Evolutionary conservation across 225 moss, liverwort and hornwort species (phyloP), one percentile per base, ranked within the genome.

Genomic region (Polytrichum formosum): DNA sequence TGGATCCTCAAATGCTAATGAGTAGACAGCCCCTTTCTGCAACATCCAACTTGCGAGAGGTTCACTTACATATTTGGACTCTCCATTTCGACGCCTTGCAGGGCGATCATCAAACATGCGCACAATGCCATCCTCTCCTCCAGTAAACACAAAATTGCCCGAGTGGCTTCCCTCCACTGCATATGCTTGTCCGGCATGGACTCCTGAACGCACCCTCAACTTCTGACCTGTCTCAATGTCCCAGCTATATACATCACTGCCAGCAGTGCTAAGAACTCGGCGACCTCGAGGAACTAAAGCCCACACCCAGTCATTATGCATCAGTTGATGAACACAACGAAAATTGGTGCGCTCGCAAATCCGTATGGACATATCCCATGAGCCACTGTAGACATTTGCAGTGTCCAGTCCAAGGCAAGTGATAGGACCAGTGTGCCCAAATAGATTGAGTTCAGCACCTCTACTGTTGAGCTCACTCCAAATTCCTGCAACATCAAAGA

Each of bases 281-380:
- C 81, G 89, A 18, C 94, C 94, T 26, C 91, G 83, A 23, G 83
- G 80, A 53, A 84, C 94, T 67, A 98, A 85, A 35, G 94, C 87
- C 97, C 97, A 98, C 22, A 94, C 91, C 97, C 97, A 98, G 64
- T 98, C 97, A 72, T 80, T 90, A 78, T 98, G 97, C 83, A 87
- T 64, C 22, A 91, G 72, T 26, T 74, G 83, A 46, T 70, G 71
- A 5, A 68, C 64, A 46, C 85, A 88, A 65, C 84, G 84, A 22
- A 92, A 73, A 18, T 76, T 81, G 21, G 64, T 65, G 56, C 94
- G 88, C 63, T 85, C 87, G 92, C 97, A 98, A 13, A 91, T 81
- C 61, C 91, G 79, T 18, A 98, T 77, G 20, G 92, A 90, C 97
- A 98, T 98, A 58, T 98, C 97, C 97, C 97, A 98, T 5, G 94